Conservation (phyloP, 371 early-diverging fungal species). For the Rhizomucor pusillus region DNA sequence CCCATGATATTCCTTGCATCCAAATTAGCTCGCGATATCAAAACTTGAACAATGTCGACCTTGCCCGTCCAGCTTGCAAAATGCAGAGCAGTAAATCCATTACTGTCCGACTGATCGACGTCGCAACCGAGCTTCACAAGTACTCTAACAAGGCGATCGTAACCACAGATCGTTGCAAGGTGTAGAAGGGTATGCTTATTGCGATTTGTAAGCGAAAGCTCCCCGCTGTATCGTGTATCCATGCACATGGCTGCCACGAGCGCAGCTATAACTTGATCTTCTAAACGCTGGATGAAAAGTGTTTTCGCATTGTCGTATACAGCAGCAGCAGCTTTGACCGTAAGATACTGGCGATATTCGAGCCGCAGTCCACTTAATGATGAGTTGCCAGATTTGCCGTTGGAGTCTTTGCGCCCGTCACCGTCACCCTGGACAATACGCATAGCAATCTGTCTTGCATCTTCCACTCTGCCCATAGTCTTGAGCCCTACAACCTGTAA, state of each 20-base stretch:
- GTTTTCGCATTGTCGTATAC: slow-evolving; percentile 36
- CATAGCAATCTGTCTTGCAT: slow-evolving; percentile 61
- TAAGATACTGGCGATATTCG: slow-evolving; percentile 20
- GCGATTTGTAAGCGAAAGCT: slow-evolving; percentile 35
- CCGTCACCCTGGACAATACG: slow-evolving; percentile 62
- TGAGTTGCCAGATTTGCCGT: slow-evolving; percentile 4
- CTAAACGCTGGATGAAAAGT: slow-evolving; percentile 27
- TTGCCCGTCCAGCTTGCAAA: slow-evolving; percentile 61
- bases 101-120: slow-evolving; percentile 39
- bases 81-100: slow-evolving; percentile 58
- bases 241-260: slow-evolving; percentile 19
- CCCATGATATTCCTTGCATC: slow-evolving; percentile 27
- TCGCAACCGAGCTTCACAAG: slow-evolving; percentile 36
- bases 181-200: slow-evolving; percentile 50
- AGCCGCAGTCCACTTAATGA: slow-evolving; percentile 4
- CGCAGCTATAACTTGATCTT: slow-evolving; percentile 29
- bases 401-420: slow-evolving; percentile 14
- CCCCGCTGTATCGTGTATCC: slow-evolving; percentile 9
- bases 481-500: slow-evolving; percentile 74
- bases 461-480: slow-evolving; percentile 64
- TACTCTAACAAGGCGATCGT: slow-evolving; percentile 25
- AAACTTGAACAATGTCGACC: slow-evolving; percentile 35
- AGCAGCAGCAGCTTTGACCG: slow-evolving; percentile 24
- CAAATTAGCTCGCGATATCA: slow-evolving; percentile 25
- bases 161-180: slow-evolving; percentile 48